phyloP scores from a whole-genome alignment of 768 basidiomycete genomes.

The Boletus rex-veris region DNA sequence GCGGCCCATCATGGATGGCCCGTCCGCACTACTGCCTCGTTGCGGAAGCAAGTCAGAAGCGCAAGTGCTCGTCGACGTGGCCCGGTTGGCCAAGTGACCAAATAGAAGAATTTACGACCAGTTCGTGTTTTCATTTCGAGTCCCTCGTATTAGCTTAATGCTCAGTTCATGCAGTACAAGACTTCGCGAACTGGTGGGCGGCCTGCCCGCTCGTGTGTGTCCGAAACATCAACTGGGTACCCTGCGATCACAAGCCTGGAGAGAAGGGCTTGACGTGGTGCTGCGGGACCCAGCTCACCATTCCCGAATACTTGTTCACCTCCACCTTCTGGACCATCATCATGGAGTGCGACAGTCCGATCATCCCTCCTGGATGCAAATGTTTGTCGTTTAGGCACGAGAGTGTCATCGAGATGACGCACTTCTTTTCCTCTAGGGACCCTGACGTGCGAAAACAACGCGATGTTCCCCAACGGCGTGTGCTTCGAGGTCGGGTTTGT shows the following conservation, averaged over 20 bases:
- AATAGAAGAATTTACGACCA: neutral
- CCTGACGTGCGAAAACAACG: constrained; percentile 1
- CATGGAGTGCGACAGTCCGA: constrained; percentile 3
- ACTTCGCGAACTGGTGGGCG: neutral
- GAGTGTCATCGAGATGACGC: neutral
- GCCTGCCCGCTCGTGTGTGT: neutral
- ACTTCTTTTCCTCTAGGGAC: neutral
- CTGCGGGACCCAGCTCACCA: constrained; percentile 2
- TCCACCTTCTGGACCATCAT: constrained; percentile 10
- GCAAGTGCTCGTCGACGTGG: neutral
- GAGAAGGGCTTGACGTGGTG: neutral
- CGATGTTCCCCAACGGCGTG: neutral
- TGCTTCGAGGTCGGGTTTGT: constrained; percentile 1
- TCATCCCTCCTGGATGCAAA: constrained; percentile 1
- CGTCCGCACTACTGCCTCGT: constrained; percentile 2
- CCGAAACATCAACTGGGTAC: constrained; percentile 3
- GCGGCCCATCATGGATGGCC: neutral
- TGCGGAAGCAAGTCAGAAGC: constrained; percentile 12
- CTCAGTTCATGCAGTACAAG: neutral
- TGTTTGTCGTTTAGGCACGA: neutral
- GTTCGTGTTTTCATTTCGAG: neutral
- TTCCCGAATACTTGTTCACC: neutral
- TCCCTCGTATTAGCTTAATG: neutral
- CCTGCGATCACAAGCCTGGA: neutral
- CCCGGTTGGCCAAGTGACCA: constrained; percentile 6